phyloP scores from a whole-genome alignment of 441 rosid genomes.

The Gossypium laxum region DNA sequence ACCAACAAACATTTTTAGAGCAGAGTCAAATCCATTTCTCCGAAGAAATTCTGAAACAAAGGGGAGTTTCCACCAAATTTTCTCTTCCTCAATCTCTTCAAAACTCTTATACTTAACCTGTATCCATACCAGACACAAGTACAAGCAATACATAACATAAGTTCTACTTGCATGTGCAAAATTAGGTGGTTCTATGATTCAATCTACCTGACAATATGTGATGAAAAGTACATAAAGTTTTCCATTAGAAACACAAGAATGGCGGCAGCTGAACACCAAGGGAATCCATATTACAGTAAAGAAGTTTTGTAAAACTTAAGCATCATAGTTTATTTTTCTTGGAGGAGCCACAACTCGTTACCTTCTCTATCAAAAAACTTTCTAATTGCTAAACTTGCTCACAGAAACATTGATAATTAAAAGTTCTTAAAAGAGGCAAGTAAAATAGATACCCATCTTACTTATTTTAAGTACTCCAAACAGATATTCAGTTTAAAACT shows the following conservation, averaged over 20 bases:
- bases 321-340: not conserved
- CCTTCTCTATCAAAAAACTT: not conserved
- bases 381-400: not conserved
- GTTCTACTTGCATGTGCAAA: not conserved
- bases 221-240: not conserved
- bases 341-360: not conserved
- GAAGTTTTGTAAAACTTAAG: not conserved
- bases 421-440: not conserved
- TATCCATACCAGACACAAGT: slow-evolving; percentile 19
- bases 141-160: not conserved
- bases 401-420: not conserved
- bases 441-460: not conserved
- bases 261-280: not conserved
- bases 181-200: not conserved
- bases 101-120: slow-evolving; percentile 76
- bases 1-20: slow-evolving; percentile 44
- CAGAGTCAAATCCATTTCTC: slow-evolving; percentile 59
- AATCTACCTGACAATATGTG: not conserved
- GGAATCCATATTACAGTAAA: not conserved
- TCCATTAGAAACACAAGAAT: not conserved
- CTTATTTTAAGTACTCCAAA: not conserved
- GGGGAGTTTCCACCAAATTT: slow-evolving; percentile 70
- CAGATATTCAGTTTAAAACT: not conserved
- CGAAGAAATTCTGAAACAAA: slow-evolving; percentile 57
- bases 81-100: slow-evolving; percentile 66